Evolutionary conservation across 2,329 filamentous ascomycete genomes (phyloP), one percentile per base, ranked within the genome.

Genomic region (Xylaria sp.): DNA sequence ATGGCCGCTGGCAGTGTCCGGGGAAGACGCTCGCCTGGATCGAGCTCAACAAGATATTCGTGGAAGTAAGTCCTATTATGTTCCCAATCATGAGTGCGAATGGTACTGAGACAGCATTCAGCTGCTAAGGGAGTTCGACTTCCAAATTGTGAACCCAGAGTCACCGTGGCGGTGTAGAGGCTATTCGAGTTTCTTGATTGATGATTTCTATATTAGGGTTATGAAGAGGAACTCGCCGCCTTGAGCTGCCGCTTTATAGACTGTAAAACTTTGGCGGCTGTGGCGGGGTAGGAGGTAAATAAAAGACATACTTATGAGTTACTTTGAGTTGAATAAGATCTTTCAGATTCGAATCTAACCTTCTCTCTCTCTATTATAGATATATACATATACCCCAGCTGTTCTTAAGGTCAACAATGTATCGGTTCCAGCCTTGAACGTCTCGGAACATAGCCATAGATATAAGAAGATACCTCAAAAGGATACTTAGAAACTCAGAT

Each of bases 21-120:
- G 64, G 64, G 2, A 62, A 65, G 48, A 63, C 54, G 2, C 39
- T 66, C n/a, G 64, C 63, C 7, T 60, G 56, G 61, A 26, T 66
- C 3, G 63, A 65, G 48, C 48, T 67, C 13, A 65, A 66, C 39
- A 66, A 66, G 50, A 52, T 58, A 6, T 60, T 57, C 13, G 52
- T 58, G 13, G 56, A 61, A 50, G 57, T 60, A 44, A 2, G 50
- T 48, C 11, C 13, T 16, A 13, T 17, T n/a, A 17, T 16, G 16
- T 17, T 11, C 17, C 29, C 16, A 34, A 13, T 4, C 13, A 7
- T 37, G 2, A 16, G 19, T 17, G 19, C 29, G n/a, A 21, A 4
- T 16, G 4, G 8, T 7, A 21, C 56, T 63, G 37, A 62, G 19
- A 9, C 8, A 0, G 4, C 4, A 29, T 16, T 44, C 9, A 66